Evolutionary conservation across 2,329 filamentous ascomycete genomes (phyloP).

Genomic region (Alternaria tenuissima): DNA sequence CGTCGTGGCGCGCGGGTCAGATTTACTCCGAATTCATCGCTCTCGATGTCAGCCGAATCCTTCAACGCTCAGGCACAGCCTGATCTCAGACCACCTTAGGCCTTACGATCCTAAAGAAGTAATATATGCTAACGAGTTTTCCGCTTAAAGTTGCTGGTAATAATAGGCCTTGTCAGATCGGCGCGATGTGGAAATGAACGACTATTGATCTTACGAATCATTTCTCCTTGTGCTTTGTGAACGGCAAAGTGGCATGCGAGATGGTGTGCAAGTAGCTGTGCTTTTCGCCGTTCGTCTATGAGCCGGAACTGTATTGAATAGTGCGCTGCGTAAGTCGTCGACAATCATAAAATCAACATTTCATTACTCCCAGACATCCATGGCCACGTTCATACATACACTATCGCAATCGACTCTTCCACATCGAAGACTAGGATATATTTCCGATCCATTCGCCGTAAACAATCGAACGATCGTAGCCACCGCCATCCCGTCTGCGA

Average conservation of each 20-base stretch:
- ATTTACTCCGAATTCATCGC: neutral
- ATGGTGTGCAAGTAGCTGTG: neutral
- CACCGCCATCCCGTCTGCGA: neutral
- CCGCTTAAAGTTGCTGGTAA: neutral
- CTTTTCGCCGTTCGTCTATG: neutral
- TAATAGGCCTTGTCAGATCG: neutral
- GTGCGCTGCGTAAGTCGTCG: no score
- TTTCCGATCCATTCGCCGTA: neutral
- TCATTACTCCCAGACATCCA: no score
- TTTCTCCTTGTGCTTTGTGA: neutral
- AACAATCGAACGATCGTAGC: neutral
- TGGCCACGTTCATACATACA: neutral
- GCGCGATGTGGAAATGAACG: neutral
- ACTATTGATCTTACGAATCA: neutral
- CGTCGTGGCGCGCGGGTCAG: neutral
- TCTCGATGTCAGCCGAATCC: neutral
- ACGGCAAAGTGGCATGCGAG: neutral
- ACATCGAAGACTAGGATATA: neutral
- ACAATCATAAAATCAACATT: no score
- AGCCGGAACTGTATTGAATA: no score
- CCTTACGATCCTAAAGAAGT: neutral
- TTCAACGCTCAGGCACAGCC: neutral
- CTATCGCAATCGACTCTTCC: neutral
- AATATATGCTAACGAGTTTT: neutral
- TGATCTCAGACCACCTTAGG: neutral